phyloP scores from a whole-genome alignment of 139 green algal genomes.

The Tetradesmus lagerheimii region DNA sequence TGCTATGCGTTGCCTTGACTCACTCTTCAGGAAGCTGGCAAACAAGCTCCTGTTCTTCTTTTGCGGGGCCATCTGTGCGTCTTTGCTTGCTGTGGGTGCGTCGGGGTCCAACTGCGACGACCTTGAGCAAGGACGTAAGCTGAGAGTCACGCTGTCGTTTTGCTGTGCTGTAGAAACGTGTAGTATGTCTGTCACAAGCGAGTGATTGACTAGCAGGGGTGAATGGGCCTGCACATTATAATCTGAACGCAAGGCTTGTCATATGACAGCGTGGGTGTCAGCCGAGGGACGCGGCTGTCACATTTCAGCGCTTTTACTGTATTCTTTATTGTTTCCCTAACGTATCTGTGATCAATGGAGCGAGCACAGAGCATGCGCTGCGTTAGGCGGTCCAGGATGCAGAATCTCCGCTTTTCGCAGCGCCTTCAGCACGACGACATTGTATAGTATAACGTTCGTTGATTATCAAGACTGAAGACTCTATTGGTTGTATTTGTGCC shows the following conservation, averaged over 20 bases:
- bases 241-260: neutral
- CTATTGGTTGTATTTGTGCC: too few species aligned
- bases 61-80: neutral
- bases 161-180: neutral
- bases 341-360: too few species aligned
- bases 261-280: neutral
- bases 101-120: neutral
- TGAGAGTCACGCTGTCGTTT: neutral
- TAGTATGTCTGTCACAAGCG: neutral
- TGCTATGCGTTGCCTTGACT: neutral
- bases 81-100: too few species aligned
- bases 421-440: too few species aligned
- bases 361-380: too few species aligned
- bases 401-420: too few species aligned
- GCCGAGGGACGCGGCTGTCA: neutral
- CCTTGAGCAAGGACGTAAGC: neutral
- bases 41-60: constrained; percentile 24
- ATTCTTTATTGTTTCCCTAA: neutral
- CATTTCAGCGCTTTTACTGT: neutral
- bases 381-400: too few species aligned
- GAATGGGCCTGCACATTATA: neutral
- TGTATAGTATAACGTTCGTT: too few species aligned
- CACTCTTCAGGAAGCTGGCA: neutral
- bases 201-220: neutral
- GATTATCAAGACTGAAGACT: too few species aligned